Conservation (phyloP, 306 rosid species). For the Rubus idaeus region DNA sequence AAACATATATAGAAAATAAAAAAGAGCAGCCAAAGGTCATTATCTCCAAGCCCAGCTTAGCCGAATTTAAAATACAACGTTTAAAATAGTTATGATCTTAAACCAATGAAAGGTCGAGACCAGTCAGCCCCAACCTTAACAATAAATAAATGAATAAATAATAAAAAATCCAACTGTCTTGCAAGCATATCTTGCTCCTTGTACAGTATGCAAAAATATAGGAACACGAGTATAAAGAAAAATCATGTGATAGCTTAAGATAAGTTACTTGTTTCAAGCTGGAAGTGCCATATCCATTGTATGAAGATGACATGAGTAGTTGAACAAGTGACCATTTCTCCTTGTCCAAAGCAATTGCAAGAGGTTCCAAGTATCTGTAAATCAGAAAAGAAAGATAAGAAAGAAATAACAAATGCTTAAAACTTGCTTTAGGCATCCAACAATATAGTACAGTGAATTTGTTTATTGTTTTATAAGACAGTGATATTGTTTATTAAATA, state of each 20-base stretch:
- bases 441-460: background rate
- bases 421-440: background rate
- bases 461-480: background rate
- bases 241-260: slow-evolving; percentile 1
- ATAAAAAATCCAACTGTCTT: background rate
- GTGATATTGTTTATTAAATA: background rate
- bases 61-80: slow-evolving; percentile 20
- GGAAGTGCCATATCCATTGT: slow-evolving; percentile 91
- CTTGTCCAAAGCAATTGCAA: slow-evolving; percentile 87
- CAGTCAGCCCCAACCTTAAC: background rate
- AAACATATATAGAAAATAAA: background rate
- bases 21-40: background rate
- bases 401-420: background rate
- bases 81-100: slow-evolving; percentile 13
- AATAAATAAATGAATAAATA: background rate
- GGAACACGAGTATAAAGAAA: background rate
- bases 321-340: slow-evolving; percentile 99
- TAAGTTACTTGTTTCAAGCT: slow-evolving; percentile 83
- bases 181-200: background rate
- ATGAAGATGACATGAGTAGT: slow-evolving; percentile 90
- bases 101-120: background rate
- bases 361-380: slow-evolving; percentile 87
- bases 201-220: background rate
- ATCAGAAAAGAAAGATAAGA: slow-evolving; percentile 29
- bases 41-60: slow-evolving; percentile 16